A percentile compares a stretch with the other conserved stretches of the same genome.
Conservation (phyloP, 139 green algal genomes). For the Parachlorella kessleri region DNA sequence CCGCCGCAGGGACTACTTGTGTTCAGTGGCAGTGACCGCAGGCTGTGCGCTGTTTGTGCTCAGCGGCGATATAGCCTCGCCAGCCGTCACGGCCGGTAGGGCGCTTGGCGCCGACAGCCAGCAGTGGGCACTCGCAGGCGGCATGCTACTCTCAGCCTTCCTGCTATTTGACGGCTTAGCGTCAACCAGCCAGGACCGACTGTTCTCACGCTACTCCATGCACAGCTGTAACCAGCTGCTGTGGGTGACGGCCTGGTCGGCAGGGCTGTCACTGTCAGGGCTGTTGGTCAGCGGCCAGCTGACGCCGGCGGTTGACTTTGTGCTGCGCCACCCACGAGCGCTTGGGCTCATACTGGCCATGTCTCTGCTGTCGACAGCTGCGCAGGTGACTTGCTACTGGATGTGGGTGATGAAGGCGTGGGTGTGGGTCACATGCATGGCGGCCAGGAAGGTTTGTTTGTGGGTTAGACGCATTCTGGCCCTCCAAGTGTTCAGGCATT, state of each 20-base stretch:
- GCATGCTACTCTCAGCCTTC: conserved; percentile 7
- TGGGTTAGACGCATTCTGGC: too few species aligned
- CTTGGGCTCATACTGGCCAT: conserved; percentile 68
- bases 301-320: conserved; percentile 64
- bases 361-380: conserved; percentile 58
- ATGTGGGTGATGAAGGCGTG: too few species aligned
- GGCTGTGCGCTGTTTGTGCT: conserved; percentile 31
- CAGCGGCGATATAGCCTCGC: conserved; percentile 19
- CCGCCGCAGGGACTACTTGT: conserved; percentile 13
- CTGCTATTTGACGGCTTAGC: conserved; percentile 32
- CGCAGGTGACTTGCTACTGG: too few species aligned
- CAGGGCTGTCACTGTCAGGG: background rate
- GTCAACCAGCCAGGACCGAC: conserved; percentile 21
- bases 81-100: background rate
- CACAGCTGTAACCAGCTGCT: conserved; percentile 25
- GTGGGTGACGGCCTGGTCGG: conserved; percentile 18
- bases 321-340: conserved; percentile 62
- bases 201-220: conserved; percentile 24
- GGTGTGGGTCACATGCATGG: too few species aligned
- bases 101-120: too few species aligned
- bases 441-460: too few species aligned
- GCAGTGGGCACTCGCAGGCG: conserved; percentile 1
- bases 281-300: conserved; percentile 58
- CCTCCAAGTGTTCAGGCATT: too few species aligned
- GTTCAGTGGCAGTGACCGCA: background rate